phyloP scores from a whole-genome alignment of 139 green algal species.

The Yamagishiella unicocca region DNA sequence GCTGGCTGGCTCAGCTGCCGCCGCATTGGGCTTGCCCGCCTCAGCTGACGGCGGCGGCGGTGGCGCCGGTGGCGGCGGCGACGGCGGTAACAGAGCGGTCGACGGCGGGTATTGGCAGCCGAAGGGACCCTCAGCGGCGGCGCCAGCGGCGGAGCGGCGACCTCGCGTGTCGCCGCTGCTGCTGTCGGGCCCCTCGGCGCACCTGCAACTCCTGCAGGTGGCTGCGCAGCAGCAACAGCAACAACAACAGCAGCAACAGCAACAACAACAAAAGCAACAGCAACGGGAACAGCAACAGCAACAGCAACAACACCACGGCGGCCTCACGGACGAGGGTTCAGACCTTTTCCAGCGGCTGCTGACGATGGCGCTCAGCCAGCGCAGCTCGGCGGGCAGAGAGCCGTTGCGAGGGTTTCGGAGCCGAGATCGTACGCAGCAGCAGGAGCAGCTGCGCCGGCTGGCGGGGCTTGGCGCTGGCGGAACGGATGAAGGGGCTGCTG shows the following conservation, averaged over 20 bases:
- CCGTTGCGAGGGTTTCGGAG: neutral
- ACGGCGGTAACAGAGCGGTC: neutral
- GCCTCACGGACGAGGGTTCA: neutral
- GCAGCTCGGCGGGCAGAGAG: neutral
- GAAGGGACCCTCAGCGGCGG: neutral
- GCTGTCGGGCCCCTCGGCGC: neutral
- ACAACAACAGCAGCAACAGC: neutral
- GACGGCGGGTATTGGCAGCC: neutral
- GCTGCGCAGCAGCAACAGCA: neutral
- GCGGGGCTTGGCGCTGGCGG: neutral
- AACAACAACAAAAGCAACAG: neutral
- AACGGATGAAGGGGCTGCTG: neutral
- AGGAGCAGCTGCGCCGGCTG: neutral
- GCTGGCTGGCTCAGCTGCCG: neutral
- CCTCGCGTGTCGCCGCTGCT: neutral
- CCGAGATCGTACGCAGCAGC: neutral
- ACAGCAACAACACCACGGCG: neutral
- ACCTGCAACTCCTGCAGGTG: conserved; percentile 24
- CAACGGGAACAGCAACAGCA: neutral
- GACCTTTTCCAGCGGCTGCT: conserved; percentile 16
- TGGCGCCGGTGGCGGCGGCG: neutral
- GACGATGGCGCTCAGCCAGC: neutral
- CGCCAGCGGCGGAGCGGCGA: neutral
- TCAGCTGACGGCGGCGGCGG: neutral
- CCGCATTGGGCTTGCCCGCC: neutral